phyloP scores from a whole-genome alignment of 176 grass and related monocot genomes.

The Avena atlantica region DNA sequence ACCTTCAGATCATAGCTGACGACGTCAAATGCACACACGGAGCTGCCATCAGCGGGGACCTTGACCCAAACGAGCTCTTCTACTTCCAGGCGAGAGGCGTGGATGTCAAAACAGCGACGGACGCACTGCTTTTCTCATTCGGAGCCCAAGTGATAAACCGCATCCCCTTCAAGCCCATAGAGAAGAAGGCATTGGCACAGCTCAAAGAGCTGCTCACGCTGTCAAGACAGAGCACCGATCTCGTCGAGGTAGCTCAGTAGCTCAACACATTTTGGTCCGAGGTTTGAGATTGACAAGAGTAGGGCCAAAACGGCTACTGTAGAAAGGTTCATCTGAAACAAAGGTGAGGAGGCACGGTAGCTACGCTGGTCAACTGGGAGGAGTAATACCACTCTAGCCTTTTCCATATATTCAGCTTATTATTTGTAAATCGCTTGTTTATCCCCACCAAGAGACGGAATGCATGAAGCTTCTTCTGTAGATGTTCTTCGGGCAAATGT shows the following conservation, averaged over 20 bases:
- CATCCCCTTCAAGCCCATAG: conserved; percentile 73
- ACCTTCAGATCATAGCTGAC: conserved; percentile 96
- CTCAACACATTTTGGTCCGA: conserved; percentile 7
- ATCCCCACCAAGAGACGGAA: not conserved
- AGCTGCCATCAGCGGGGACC: conserved; percentile 92
- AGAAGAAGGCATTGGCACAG: conserved; percentile 48
- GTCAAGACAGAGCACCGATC: conserved; percentile 27
- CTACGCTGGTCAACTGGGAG: not conserved
- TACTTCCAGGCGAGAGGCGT: conserved; percentile 87
- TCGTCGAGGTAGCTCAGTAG: not conserved
- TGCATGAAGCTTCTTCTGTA: not conserved
- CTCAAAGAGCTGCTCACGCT: conserved; percentile 66
- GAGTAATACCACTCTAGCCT: not conserved
- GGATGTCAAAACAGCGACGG: conserved; percentile 64
- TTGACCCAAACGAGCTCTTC: conserved; percentile 80
- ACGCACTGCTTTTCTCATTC: conserved; percentile 81
- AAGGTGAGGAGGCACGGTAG: not conserved
- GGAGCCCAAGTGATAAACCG: conserved; percentile 80
- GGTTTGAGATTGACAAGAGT: conserved; percentile 1
- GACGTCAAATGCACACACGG: conserved; percentile 98
- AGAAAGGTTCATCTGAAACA: not conserved
- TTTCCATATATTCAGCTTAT: not conserved
- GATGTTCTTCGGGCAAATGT: not conserved
- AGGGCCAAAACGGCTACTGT: not conserved
- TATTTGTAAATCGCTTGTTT: conserved; percentile 27